Conservation (phyloP, 768 basidiomycete species). For the Tylopilus balloui region DNA sequence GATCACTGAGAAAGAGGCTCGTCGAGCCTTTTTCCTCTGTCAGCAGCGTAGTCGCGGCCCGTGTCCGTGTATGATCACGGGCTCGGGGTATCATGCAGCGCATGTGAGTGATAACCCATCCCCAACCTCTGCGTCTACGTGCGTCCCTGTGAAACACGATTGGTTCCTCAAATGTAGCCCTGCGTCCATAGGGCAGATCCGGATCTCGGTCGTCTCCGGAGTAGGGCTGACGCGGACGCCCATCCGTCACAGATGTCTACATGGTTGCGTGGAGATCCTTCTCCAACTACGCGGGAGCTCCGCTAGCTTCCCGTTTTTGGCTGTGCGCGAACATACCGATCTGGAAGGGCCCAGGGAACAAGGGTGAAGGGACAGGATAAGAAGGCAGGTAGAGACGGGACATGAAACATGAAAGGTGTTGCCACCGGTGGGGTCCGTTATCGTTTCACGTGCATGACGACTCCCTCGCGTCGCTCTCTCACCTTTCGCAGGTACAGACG, state of each 20-base stretch:
- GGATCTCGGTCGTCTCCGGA: slow-evolving; percentile 17
- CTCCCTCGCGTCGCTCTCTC: background rate
- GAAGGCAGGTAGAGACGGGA: background rate
- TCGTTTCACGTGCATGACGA: background rate
- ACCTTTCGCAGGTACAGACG: background rate
- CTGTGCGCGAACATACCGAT: slow-evolving; percentile 3
- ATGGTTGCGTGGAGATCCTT: too few relatives aligned
- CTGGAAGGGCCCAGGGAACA: slow-evolving; percentile 7
- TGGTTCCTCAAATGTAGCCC: background rate
- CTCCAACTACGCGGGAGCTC: slow-evolving; percentile 2
- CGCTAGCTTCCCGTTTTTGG: background rate
- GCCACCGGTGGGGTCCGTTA: background rate
- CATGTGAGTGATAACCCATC: too few relatives aligned
- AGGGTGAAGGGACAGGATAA: background rate
- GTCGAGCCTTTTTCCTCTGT: background rate
- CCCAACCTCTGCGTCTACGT: too few relatives aligned
- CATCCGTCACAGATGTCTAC: background rate
- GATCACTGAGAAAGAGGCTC: slow-evolving; percentile 18
- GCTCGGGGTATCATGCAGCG: slow-evolving; percentile 4
- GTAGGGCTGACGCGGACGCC: background rate
- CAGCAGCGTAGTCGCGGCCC: slow-evolving; percentile 8
- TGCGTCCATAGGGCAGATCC: slow-evolving; percentile 1
- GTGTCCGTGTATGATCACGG: background rate
- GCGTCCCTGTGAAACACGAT: too few relatives aligned
- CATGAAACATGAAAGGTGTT: background rate